Conservation (phyloP, 495 filamentous ascomycete species). For the Neurospora terricola region DNA sequence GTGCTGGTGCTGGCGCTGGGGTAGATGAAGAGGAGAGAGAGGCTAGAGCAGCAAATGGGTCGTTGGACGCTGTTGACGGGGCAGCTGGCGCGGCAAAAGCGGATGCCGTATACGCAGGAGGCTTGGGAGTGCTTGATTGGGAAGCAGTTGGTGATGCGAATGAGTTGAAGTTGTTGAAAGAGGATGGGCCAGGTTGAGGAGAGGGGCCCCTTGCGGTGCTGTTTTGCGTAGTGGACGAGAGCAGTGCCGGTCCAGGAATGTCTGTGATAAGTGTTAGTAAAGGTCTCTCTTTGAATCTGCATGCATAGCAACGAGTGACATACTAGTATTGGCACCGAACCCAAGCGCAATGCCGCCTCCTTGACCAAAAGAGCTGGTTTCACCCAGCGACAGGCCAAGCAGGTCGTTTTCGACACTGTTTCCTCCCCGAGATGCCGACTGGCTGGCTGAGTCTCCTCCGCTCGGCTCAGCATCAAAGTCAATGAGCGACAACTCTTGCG, state of each 20-base stretch:
- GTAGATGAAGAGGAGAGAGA: constrained; percentile 35
- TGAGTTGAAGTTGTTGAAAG: constrained; percentile 55
- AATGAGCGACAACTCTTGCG: constrained; percentile 85
- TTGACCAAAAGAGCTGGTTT: constrained; percentile 47
- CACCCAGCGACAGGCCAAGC: constrained; percentile 41
- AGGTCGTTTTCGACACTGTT: constrained; percentile 42
- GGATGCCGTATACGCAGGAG: constrained; percentile 19
- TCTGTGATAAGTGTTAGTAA: background rate
- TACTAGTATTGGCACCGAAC: constrained; percentile 58
- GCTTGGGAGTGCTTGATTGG: constrained; percentile 40
- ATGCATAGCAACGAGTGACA: constrained; percentile 10
- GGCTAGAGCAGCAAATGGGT: constrained; percentile 65
- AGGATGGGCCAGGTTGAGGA: constrained; percentile 23
- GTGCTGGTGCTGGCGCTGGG: constrained; percentile 20
- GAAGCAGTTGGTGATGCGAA: constrained; percentile 35
- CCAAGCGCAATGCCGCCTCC: constrained; percentile 82
- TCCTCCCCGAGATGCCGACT: constrained; percentile 15
- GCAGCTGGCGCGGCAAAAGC: constrained; percentile 29
- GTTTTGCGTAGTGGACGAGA: constrained; percentile 53
- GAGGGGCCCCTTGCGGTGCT: constrained; percentile 38
- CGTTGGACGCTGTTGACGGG: constrained; percentile 32
- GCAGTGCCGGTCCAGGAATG: constrained; percentile 43
- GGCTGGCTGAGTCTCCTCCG: constrained; percentile 26
- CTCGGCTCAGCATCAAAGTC: constrained; percentile 71
- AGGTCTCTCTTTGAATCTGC: background rate